These are phyloP conservation scores for Poterioochromonas sp. DNA, from an alignment of 352 stramenopile species.

Conservation along the genomic window DNA sequence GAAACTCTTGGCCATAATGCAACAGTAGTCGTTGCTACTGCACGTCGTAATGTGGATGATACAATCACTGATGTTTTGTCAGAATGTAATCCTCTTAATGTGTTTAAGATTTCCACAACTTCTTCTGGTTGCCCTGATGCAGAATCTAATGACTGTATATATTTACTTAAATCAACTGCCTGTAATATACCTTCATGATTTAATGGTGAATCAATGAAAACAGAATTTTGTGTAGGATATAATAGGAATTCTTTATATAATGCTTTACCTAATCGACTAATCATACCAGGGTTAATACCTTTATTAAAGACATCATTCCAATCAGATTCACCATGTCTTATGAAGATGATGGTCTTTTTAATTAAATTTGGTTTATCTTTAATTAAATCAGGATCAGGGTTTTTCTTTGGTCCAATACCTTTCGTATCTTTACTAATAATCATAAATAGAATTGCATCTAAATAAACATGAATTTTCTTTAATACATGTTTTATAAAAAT, in stretches of 20 bases:
- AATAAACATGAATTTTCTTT: background rate
- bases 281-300: slow-evolving; percentile 36
- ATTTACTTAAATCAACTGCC: slow-evolving; percentile 51
- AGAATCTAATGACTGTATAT: slow-evolving; percentile 45
- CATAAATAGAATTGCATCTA: slow-evolving; percentile 9
- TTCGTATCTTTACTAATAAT: slow-evolving; percentile 21
- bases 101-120: slow-evolving; percentile 32
- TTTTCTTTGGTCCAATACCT: slow-evolving; percentile 16
- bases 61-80: slow-evolving; percentile 54
- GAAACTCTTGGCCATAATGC: slow-evolving; percentile 56
- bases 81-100: background rate
- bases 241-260: slow-evolving; percentile 59
- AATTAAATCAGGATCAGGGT: slow-evolving; percentile 7
- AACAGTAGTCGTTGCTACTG: slow-evolving; percentile 66
- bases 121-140: background rate
- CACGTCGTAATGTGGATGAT: slow-evolving; percentile 59
- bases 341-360: slow-evolving; percentile 61
- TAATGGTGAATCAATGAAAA: slow-evolving; percentile 70
- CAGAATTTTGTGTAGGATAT: slow-evolving; percentile 56
- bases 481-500: background rate
- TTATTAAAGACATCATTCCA: slow-evolving; percentile 78
- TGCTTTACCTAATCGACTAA: slow-evolving; percentile 50
- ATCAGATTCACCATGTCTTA: slow-evolving; percentile 70
- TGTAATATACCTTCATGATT: slow-evolving; percentile 56
- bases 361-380: background rate